These are phyloP conservation scores for Pichia cabralensis DNA, from an alignment of 805 yeast genomes.

Conservation along the genomic window DNA sequence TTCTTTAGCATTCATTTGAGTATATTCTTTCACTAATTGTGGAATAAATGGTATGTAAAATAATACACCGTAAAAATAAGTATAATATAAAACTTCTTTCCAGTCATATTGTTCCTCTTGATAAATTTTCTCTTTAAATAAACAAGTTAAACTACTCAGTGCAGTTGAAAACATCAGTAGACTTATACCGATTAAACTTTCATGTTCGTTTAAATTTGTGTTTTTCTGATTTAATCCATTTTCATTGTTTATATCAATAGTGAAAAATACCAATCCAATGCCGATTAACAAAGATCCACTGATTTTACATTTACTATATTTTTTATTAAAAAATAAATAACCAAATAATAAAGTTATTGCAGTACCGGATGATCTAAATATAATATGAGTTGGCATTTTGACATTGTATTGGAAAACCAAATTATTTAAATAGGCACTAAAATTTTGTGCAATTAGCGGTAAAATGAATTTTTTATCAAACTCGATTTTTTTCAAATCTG, in stretches of 20 bases:
- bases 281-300: constrained; percentile 42
- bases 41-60: constrained; percentile 32
- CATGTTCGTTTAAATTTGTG: not conserved
- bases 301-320: constrained; percentile 37
- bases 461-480: constrained; percentile 20
- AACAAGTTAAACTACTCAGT: constrained; percentile 10
- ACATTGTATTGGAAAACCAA: constrained; percentile 45
- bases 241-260: constrained; percentile 18
- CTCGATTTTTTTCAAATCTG: not conserved
- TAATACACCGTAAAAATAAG: constrained; percentile 47
- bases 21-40: constrained; percentile 14
- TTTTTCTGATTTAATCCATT: too few species aligned
- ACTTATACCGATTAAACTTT: constrained; percentile 2
- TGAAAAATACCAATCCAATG: constrained; percentile 41
- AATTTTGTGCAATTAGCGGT: constrained; percentile 40
- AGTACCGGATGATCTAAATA: constrained; percentile 55
- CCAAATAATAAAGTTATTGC: constrained; percentile 54
- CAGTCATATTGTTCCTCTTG: constrained; percentile 38
- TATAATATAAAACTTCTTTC: constrained; percentile 56
- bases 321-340: constrained; percentile 32
- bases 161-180: constrained; percentile 29
- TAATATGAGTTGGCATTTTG: constrained; percentile 58
- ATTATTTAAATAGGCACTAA: constrained; percentile 46
- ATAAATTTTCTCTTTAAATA: constrained; percentile 42
- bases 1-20: not conserved